Base-by-base conservation (phyloP, 2,329 filamentous ascomycete species). In the Macrophomina phaseolina region DNA sequence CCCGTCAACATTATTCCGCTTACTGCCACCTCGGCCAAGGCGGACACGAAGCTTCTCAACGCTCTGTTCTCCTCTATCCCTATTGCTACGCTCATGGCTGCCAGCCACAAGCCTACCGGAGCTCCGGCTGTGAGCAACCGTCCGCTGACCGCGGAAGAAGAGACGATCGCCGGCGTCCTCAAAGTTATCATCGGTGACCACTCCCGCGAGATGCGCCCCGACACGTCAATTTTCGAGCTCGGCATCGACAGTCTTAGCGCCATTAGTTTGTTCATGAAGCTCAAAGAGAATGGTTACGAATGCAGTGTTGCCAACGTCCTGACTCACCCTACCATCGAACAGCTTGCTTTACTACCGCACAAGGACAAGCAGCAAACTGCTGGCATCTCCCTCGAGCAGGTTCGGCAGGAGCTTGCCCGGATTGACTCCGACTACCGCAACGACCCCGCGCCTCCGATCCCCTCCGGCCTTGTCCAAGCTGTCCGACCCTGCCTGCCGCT, bases 201-300 rank as follows among this genome's bases (percentile, higher is more conserved):
- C 11, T 55, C 64, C 14, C 65, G 67, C 1, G 67, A 64, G 5
- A 69, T 77, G 11, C 65, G 60, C 0, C 70, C 70, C 1, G 60
- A 72, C 64, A 77, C 74, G 1, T 78, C 75, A 16, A 74, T 80
- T 14, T 80, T 80, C 51, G 74, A 77, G 60, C 70, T 80, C 16
- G 78, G 78, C 0, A 65, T 80, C 38, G 79, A 81, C 67, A 80
- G 78, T 68, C 69, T 81, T 5, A 76, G 72, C 49, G 76, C 75
- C 14, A 79, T 80, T 34, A 75, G 73, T 34, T 68, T 80, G n/a
- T 75, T 76, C 1, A 72, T 78, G 46, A 74, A 72, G 52, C 69
- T 80, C 8, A 71, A 71, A 36, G 74, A 73, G 40, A 69, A 75
- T 5, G 78, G 78, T 1, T 79, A 77, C 28, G 70, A 73, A 14